Evolutionary conservation across 192 early-diverging fungal species (phyloP).

Genomic region (Radiomyces spectabilis): DNA sequence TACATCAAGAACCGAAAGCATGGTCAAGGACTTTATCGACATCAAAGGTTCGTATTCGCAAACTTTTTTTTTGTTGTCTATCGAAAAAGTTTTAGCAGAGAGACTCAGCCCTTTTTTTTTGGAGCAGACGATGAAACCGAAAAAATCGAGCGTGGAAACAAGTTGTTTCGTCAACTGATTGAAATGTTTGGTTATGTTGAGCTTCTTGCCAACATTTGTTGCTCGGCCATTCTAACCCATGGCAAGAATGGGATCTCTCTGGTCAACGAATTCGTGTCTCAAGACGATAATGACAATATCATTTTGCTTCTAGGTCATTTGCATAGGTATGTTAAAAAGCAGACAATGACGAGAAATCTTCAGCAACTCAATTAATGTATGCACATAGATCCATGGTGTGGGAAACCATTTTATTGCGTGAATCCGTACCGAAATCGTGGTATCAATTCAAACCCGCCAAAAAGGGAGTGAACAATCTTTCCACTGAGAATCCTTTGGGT

Average conservation of each 20-base stretch:
- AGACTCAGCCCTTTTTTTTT: not conserved
- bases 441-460: constrained; percentile 41
- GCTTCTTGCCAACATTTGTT: constrained; percentile 66
- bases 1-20: constrained; percentile 19
- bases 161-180: constrained; percentile 47
- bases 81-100: not conserved
- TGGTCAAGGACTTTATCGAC: constrained; percentile 54
- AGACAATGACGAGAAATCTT: not conserved
- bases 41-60: constrained; percentile 37
- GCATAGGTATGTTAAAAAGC: constrained; percentile 40
- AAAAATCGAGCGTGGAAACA: constrained; percentile 35
- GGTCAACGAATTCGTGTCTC: constrained; percentile 53
- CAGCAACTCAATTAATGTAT: not conserved
- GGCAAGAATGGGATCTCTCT: constrained; percentile 52
- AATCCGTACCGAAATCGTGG: constrained; percentile 59
- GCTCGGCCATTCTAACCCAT: constrained; percentile 55
- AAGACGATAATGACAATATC: constrained; percentile 39
- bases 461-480: constrained; percentile 16
- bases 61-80: not conserved
- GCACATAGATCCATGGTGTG: constrained; percentile 43
- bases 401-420: constrained; percentile 55
- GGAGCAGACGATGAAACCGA: constrained; percentile 31
- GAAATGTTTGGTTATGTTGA: constrained; percentile 53
- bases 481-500: constrained; percentile 17
- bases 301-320: constrained; percentile 43